phyloP scores from a whole-genome alignment of 2,329 filamentous ascomycete genomes.

The Plenodomus tracheiphilus region DNA sequence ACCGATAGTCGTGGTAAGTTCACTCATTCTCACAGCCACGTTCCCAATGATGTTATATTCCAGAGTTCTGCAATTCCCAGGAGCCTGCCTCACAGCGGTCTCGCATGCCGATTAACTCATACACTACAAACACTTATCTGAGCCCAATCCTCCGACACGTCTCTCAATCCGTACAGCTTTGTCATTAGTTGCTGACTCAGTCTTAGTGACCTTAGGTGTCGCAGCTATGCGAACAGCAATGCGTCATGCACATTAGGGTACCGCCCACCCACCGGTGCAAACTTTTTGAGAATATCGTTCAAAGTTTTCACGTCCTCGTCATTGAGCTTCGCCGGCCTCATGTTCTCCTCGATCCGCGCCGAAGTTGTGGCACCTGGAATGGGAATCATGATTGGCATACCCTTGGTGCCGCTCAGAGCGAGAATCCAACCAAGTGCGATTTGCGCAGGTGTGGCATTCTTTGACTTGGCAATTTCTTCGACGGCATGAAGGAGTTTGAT shows the following conservation, averaged over 20 bases:
- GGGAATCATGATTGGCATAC: constrained; percentile 63
- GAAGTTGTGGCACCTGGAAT: constrained; percentile 67
- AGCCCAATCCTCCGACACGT: constrained; percentile 10
- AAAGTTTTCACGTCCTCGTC: constrained; percentile 57
- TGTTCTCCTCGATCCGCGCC: constrained; percentile 64
- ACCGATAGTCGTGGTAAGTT: constrained; percentile 14
- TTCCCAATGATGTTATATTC: constrained; percentile 47
- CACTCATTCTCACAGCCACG: background rate
- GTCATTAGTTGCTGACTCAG: constrained; percentile 2
- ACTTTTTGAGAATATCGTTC: constrained; percentile 54
- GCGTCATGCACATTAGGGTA: constrained; percentile 32
- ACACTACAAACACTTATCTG: constrained; percentile 54
- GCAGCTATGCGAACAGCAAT: constrained; percentile 13
- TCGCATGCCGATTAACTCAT: constrained; percentile 50
- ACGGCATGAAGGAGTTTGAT: constrained; percentile 64
- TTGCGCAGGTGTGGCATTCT: constrained; percentile 63
- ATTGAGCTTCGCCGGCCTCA: constrained; percentile 56
- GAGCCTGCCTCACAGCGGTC: constrained; percentile 37
- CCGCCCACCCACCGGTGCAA: constrained; percentile 48
- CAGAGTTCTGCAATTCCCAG: constrained; percentile 58
- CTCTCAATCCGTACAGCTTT: background rate
- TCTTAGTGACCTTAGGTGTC: background rate
- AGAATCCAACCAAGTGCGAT: constrained; percentile 68
- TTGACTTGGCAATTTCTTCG: constrained; percentile 61
- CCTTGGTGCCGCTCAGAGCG: constrained; percentile 54